Evolutionary conservation across 768 basidiomycete genomes (phyloP), one percentile per base, ranked within the genome.

Genomic region (Lactarius pseudohatsudake): DNA sequence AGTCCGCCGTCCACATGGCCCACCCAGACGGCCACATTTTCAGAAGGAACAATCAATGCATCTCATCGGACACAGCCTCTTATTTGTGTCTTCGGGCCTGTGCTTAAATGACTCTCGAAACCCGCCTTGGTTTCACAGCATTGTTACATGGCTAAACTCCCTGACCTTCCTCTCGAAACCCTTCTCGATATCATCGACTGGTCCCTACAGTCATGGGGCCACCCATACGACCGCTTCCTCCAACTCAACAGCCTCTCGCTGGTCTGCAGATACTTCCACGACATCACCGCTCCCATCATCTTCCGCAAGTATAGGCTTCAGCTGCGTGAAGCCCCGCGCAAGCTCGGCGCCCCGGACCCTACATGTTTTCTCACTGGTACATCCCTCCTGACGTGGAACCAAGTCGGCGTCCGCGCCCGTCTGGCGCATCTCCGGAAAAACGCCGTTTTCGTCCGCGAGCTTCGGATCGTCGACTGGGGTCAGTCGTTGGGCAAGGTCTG

Each of bases 121-220:
- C 13, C 40, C 22, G 15, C 40, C 6, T 3, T 28, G 4, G 30
- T 54, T 54, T 54, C 28, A 30, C 54, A 18, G 16, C 54, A 41
- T 34, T 15, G 2, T 30, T 3, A 20, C 55, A 63, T 63, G 62
- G 55, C 41, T n/a, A 63, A 45, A 34, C 56, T 63, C 55, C 54
- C 20, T 3, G 62, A 63, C 41, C 41, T 57, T 50, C 62, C 55
- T 1, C 55, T 45, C 41, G 55, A 63, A 36, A 57, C 56, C 41
- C 28, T 57, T 57, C 28, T 43, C 41, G 56, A 63, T n/a, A 63
- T 63, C 43, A 47, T 57, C 32, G 43, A 56, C 8, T 56, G 30
- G 13, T 56, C 30, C 22, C 43, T 56, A 43, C 26, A 55, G 4
- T 5, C 41, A 1, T 41, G 18, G 18, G 11, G 57, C 22, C 57